Evolutionary conservation across 2,329 filamentous ascomycete genomes (phyloP).

Genomic region (Fusarium virguliforme): DNA sequence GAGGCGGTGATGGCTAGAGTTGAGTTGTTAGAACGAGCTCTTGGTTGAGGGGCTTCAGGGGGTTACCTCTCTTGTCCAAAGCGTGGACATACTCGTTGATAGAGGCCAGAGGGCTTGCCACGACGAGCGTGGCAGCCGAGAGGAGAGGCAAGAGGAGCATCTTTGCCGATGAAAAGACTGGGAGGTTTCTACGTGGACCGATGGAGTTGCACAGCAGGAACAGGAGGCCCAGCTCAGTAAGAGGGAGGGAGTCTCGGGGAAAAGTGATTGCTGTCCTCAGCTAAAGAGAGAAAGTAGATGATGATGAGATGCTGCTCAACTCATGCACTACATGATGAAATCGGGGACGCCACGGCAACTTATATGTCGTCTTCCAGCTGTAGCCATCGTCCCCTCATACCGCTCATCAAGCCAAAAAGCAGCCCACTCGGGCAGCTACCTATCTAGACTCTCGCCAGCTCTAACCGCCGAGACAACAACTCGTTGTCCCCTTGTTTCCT

Average conservation of each 20-base stretch:
- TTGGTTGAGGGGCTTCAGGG: neutral
- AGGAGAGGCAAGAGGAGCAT: conserved; percentile 51
- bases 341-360: conserved; percentile 22
- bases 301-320: conserved; percentile 31
- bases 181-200: neutral
- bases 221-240: neutral
- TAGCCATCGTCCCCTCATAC: conserved; percentile 30
- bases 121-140: conserved; percentile 48
- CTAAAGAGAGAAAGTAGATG: conserved; percentile 17
- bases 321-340: conserved; percentile 15
- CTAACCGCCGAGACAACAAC: neutral
- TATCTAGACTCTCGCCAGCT: neutral
- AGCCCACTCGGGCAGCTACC: conserved; percentile 13
- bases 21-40: neutral
- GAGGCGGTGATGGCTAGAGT: conserved; percentile 26
- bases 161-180: conserved; percentile 7
- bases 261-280: conserved; percentile 1
- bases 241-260: neutral
- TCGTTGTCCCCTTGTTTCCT: conserved; percentile 6
- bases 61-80: conserved; percentile 57
- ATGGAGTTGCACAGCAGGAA: neutral
- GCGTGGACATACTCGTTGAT: conserved; percentile 48
- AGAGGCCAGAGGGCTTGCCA: conserved; percentile 48
- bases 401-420: conserved; percentile 15
- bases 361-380: conserved; percentile 27